phyloP scores from a whole-genome alignment of 495 filamentous ascomycete genomes.

The Daldinia vernicosa region DNA sequence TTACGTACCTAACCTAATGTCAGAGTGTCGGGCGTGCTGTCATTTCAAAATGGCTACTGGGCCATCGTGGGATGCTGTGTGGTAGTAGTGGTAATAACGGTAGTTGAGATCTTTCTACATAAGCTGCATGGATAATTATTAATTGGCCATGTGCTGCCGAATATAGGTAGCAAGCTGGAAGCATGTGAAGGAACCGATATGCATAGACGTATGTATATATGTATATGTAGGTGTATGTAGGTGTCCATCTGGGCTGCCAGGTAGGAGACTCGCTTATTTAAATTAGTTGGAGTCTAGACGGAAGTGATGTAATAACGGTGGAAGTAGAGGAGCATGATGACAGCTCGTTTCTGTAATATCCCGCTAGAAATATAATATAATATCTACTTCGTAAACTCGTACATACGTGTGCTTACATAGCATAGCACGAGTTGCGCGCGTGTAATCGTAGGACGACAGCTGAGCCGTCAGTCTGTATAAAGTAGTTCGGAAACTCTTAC shows the following conservation, averaged over 20 bases:
- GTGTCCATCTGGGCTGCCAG: background rate
- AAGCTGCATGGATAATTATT: constrained; percentile 26
- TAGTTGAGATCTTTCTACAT: constrained; percentile 32
- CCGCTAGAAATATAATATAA: constrained; percentile 20
- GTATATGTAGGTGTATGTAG: constrained; percentile 11
- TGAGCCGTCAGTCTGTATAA: constrained; percentile 8
- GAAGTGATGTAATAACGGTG: constrained; percentile 36
- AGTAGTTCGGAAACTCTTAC: constrained; percentile 25
- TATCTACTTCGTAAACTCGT: background rate
- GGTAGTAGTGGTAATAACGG: constrained; percentile 34
- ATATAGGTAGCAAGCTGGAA: constrained; percentile 32
- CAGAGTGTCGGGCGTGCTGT: constrained; percentile 33
- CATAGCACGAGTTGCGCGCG: background rate
- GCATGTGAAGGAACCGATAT: constrained; percentile 40
- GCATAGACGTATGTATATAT: constrained; percentile 21
- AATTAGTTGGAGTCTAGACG: constrained; percentile 34
- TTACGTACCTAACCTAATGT: constrained; percentile 34
- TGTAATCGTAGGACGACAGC: background rate
- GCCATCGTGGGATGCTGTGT: constrained; percentile 1
- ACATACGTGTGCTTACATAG: background rate
- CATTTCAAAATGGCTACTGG: constrained; percentile 21
- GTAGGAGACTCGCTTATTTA: constrained; percentile 33
- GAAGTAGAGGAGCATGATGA: constrained; percentile 15
- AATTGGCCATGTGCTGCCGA: constrained; percentile 19
- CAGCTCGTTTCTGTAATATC: constrained; percentile 22